These are phyloP conservation scores for Morella rubra DNA, from an alignment of 306 rosid species.

Conservation along the genomic window DNA sequence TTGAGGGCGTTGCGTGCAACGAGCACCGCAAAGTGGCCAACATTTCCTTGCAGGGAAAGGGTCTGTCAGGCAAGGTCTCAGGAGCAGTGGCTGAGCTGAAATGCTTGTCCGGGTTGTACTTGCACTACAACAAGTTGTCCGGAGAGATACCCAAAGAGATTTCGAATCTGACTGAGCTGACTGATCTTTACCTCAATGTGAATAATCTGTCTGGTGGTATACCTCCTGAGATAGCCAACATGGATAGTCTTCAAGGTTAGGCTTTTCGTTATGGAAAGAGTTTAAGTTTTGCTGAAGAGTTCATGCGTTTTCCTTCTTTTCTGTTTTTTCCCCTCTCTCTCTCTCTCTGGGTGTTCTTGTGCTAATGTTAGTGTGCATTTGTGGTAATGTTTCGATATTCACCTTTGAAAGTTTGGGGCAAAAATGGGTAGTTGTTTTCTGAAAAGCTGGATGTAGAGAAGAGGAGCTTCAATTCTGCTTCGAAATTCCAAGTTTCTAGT, in stretches of 20 bases:
- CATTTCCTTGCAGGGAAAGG: slow-evolving; percentile 82
- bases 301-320: not conserved
- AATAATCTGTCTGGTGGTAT: slow-evolving; percentile 71
- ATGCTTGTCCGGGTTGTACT: slow-evolving; percentile 74
- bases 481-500: not conserved
- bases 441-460: not conserved
- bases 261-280: not conserved
- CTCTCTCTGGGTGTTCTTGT: not conserved
- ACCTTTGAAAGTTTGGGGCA: not conserved
- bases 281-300: not conserved
- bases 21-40: slow-evolving; percentile 70
- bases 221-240: slow-evolving; percentile 60
- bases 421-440: not conserved
- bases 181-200: slow-evolving; percentile 82
- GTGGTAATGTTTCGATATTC: not conserved
- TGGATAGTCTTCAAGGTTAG: slow-evolving; percentile 85
- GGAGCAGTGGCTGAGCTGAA: slow-evolving; percentile 71
- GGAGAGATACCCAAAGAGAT: slow-evolving; percentile 82
- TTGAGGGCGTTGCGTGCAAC: slow-evolving; percentile 78
- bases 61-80: slow-evolving; percentile 77
- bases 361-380: not conserved
- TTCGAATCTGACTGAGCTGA: slow-evolving; percentile 62
- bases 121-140: slow-evolving; percentile 79
- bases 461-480: not conserved
- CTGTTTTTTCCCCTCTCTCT: too few species aligned